Conservation (phyloP, 106 monocot species). For the Phalaenopsis aphrodite region DNA sequence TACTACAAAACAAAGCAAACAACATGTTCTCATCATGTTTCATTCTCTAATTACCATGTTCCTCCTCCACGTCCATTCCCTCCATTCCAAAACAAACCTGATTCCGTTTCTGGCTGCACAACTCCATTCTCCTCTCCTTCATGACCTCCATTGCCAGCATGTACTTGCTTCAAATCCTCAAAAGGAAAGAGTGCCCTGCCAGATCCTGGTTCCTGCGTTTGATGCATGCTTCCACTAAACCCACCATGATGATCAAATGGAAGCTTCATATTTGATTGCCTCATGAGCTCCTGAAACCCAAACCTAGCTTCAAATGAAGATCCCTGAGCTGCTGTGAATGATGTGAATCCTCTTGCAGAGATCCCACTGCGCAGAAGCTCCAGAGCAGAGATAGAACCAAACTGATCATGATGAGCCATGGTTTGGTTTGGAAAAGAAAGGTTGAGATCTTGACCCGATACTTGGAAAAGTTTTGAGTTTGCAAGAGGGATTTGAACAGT, state of each 20-base stretch:
- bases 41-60: background rate
- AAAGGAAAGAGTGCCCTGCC: background rate
- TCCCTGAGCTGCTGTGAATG: background rate
- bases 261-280: background rate
- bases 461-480: background rate
- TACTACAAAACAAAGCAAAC: background rate
- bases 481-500: background rate
- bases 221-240: background rate
- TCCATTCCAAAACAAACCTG: conserved; percentile 1
- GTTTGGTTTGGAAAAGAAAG: background rate
- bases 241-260: background rate
- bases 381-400: conserved; percentile 2
- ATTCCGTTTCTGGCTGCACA: background rate
- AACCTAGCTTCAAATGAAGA: background rate
- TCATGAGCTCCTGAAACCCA: conserved; percentile 9
- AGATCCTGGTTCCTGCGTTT: background rate
- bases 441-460: background rate
- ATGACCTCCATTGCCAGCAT: background rate
- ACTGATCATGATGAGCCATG: background rate
- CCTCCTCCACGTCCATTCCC: too few species aligned
- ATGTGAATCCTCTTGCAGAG: background rate
- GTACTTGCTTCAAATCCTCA: conserved; percentile 4
- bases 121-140: background rate
- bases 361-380: conserved; percentile 1
- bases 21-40: background rate